Conservation (phyloP, 768 basidiomycete genomes). For the Termitomyces sp. region DNA sequence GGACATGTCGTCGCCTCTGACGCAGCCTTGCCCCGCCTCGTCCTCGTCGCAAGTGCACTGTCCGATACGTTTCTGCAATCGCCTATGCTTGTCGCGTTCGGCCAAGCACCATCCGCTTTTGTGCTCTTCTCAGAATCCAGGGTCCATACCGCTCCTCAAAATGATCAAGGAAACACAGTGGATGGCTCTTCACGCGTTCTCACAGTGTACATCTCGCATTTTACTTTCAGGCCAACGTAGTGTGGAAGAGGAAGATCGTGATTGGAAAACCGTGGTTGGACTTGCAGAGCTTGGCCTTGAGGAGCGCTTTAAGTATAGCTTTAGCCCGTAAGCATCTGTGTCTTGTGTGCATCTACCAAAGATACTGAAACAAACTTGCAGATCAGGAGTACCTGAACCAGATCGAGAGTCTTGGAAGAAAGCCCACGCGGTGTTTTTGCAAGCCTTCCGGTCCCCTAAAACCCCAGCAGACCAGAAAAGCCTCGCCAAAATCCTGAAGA, state of each 20-base stretch:
- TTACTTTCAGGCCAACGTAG: slow-evolving; percentile 54
- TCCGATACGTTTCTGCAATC: slow-evolving; percentile 73
- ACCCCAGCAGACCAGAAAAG: slow-evolving; percentile 51
- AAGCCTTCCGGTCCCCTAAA: slow-evolving; percentile 63
- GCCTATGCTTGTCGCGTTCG: slow-evolving; percentile 70
- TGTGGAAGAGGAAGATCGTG: slow-evolving; percentile 38
- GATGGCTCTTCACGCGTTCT: slow-evolving; percentile 76
- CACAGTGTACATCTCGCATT: slow-evolving; percentile 63
- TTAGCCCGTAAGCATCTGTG: slow-evolving; percentile 35
- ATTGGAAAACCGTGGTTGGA: slow-evolving; percentile 55
- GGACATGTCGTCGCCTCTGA: slow-evolving; percentile 39
- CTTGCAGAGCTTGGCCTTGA: slow-evolving; percentile 80
- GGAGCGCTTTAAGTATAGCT: slow-evolving; percentile 55
- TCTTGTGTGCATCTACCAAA: neutral
- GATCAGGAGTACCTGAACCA: slow-evolving; percentile 41
- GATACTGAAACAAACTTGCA: slow-evolving; percentile 7
- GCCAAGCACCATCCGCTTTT: slow-evolving; percentile 66
- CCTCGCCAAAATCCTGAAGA: slow-evolving; percentile 53
- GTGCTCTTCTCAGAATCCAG: slow-evolving; percentile 75
- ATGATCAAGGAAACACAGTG: slow-evolving; percentile 62
- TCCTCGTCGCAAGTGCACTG: slow-evolving; percentile 40
- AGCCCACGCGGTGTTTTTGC: slow-evolving; percentile 55
- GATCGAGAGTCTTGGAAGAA: slow-evolving; percentile 68
- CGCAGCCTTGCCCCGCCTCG: slow-evolving; percentile 53
- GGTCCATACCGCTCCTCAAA: slow-evolving; percentile 54